These are phyloP conservation scores for Pyronema domesticum DNA, from an alignment of 495 filamentous ascomycete genomes.

Conservation along the genomic window DNA sequence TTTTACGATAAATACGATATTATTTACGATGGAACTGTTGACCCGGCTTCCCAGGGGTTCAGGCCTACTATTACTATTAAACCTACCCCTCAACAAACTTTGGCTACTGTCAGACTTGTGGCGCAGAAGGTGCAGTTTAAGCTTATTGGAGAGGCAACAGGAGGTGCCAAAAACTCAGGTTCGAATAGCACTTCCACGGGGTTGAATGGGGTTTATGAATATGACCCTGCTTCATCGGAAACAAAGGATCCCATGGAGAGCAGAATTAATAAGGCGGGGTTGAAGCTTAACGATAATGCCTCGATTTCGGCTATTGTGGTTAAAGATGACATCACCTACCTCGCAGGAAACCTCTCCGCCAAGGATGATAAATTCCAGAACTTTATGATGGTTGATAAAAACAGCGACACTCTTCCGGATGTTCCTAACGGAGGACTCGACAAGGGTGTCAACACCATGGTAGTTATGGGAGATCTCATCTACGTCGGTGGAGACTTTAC, in stretches of 20 bases:
- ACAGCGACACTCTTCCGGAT: conserved; percentile 29
- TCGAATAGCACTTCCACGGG: not conserved
- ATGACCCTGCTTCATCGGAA: conserved; percentile 47
- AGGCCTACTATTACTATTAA: conserved; percentile 64
- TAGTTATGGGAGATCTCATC: conserved; percentile 41
- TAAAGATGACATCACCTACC: conserved; percentile 44
- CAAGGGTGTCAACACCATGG: conserved; percentile 53
- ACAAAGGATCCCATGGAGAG: conserved; percentile 50
- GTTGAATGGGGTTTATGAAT: conserved; percentile 85
- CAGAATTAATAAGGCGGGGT: conserved; percentile 53
- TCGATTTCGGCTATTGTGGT: conserved; percentile 45
- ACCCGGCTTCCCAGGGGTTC: conserved; percentile 55
- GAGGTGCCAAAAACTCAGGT: conserved; percentile 24
- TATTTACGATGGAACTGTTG: conserved; percentile 68
- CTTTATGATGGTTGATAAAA: conserved; percentile 56
- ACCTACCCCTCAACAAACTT: conserved; percentile 44
- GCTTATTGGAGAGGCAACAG: conserved; percentile 40
- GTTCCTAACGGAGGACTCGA: conserved; percentile 61
- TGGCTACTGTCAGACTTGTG: conserved; percentile 52
- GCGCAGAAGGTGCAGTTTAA: conserved; percentile 72
- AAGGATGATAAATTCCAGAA: conserved; percentile 32
- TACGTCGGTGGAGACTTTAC: conserved; percentile 82
- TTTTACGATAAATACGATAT: conserved; percentile 85
- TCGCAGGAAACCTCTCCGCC: conserved; percentile 72
- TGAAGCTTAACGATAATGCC: conserved; percentile 44